These are phyloP conservation scores for Besnoitia besnoiti DNA, from an alignment of 169 alveolate species.

Conservation along the genomic window DNA sequence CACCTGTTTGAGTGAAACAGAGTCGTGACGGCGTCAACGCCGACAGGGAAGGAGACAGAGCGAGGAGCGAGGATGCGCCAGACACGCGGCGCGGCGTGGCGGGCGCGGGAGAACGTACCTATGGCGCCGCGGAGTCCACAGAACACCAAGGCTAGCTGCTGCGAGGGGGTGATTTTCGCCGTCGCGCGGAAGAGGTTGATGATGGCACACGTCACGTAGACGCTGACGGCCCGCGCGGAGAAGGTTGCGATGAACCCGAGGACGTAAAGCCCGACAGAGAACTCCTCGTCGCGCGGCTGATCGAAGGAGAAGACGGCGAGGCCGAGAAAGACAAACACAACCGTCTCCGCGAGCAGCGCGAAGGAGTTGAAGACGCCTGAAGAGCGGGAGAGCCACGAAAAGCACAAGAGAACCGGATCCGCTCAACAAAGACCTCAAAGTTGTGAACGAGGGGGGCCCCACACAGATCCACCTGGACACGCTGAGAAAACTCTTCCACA, in stretches of 20 bases:
- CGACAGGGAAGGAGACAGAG: too few relatives aligned
- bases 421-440: too few relatives aligned
- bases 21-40: too few relatives aligned
- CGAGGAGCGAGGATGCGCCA: too few relatives aligned
- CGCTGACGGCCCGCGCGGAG: slow-evolving; percentile 58
- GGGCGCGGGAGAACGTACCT: slow-evolving; percentile 20
- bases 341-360: slow-evolving; percentile 66
- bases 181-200: slow-evolving; percentile 62
- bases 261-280: slow-evolving; percentile 10
- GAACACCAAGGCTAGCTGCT: slow-evolving; percentile 62
- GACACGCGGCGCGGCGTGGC: too few relatives aligned
- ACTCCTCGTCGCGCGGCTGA: slow-evolving; percentile 30
- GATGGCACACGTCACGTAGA: slow-evolving; percentile 52
- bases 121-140: slow-evolving; percentile 72
- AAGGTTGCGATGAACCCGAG: slow-evolving; percentile 23
- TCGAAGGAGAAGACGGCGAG: slow-evolving; percentile 70
- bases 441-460: too few relatives aligned
- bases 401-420: too few relatives aligned
- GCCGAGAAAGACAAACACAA: slow-evolving; percentile 67
- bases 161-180: slow-evolving; percentile 29
- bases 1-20: too few relatives aligned
- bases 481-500: too few relatives aligned
- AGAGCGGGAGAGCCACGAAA: neutral
- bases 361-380: slow-evolving; percentile 63
- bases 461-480: too few relatives aligned